Evolutionary conservation across 768 basidiomycete genomes (phyloP).

Genomic region (Leccinellum luteum): DNA sequence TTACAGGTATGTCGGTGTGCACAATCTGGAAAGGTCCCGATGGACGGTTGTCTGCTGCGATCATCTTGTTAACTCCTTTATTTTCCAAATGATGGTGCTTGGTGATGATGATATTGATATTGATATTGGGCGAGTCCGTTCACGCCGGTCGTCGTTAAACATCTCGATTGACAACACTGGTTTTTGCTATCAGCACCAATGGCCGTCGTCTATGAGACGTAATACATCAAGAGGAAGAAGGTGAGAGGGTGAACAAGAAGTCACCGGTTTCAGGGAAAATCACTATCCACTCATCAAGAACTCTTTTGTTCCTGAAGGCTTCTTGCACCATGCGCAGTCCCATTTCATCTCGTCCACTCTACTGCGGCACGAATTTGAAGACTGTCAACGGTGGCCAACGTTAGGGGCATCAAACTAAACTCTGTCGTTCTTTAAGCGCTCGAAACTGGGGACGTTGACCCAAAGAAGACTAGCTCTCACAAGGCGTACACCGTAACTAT

Average conservation of each 20-base stretch:
- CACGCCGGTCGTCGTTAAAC: not conserved
- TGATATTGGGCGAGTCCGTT: not conserved
- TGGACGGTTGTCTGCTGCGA: not conserved
- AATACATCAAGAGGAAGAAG: not conserved
- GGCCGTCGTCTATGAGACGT: not conserved
- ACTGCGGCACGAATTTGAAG: not conserved
- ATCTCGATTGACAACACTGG: not conserved
- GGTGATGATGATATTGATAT: not conserved
- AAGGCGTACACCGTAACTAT: not conserved
- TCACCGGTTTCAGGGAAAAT: not conserved
- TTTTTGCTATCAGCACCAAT: not conserved
- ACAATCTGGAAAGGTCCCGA: not conserved
- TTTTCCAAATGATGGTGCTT: not conserved
- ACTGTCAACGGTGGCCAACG: not conserved
- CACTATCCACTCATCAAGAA: constrained; percentile 9
- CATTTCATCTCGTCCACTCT: not conserved
- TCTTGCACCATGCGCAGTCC: not conserved
- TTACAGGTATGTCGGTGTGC: not conserved
- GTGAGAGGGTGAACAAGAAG: not conserved
- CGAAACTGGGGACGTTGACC: not conserved
- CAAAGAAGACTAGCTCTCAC: not conserved
- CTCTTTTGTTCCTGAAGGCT: not conserved
- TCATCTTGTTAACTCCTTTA: not conserved
- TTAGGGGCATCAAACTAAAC: constrained; percentile 3
- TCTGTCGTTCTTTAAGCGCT: not conserved